phyloP scores from a whole-genome alignment of 2,329 filamentous ascomycete species.

The Claviceps sp. region DNA sequence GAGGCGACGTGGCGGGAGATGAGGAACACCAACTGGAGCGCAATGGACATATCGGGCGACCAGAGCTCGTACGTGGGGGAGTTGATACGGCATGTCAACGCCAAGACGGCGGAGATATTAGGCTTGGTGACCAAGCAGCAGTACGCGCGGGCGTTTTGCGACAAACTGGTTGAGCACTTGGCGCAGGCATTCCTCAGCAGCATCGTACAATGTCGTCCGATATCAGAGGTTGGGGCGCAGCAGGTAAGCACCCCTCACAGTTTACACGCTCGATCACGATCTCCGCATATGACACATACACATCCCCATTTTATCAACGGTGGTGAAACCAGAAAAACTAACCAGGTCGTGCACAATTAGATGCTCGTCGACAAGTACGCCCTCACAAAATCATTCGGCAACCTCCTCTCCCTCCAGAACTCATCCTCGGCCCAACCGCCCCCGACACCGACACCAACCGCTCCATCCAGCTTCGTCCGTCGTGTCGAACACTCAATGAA shows the following conservation, averaged over 20 bases:
- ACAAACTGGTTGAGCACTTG: slow-evolving; percentile 85
- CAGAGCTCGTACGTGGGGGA: slow-evolving; percentile 86
- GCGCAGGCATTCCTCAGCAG: slow-evolving; percentile 68
- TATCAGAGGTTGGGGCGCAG: slow-evolving; percentile 88
- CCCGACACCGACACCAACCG: slow-evolving; percentile 10
- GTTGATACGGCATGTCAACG: slow-evolving; percentile 60
- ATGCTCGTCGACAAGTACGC: slow-evolving; percentile 95
- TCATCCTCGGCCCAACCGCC: slow-evolving; percentile 24
- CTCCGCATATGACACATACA: not conserved
- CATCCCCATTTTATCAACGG: not conserved
- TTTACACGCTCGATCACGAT: not conserved
- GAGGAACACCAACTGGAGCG: slow-evolving; percentile 90
- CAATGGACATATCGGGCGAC: slow-evolving; percentile 84
- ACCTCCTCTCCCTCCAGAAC: slow-evolving; percentile 53
- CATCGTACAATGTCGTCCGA: slow-evolving; percentile 77
- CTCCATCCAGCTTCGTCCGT: slow-evolving; percentile 58
- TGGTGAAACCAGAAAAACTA: not conserved
- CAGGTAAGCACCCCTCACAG: slow-evolving; percentile 40
- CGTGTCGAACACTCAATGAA: slow-evolving; percentile 74
- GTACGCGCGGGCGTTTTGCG: slow-evolving; percentile 87
- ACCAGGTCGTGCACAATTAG: slow-evolving; percentile 24
- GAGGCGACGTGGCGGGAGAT: slow-evolving; percentile 92
- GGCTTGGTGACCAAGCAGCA: slow-evolving; percentile 74
- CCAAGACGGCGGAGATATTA: slow-evolving; percentile 61
- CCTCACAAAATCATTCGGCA: slow-evolving; percentile 65